Evolutionary conservation across 345 rosid species (phyloP), one percentile per base, ranked within the genome.

Genomic region (Eucalyptus pumila): DNA sequence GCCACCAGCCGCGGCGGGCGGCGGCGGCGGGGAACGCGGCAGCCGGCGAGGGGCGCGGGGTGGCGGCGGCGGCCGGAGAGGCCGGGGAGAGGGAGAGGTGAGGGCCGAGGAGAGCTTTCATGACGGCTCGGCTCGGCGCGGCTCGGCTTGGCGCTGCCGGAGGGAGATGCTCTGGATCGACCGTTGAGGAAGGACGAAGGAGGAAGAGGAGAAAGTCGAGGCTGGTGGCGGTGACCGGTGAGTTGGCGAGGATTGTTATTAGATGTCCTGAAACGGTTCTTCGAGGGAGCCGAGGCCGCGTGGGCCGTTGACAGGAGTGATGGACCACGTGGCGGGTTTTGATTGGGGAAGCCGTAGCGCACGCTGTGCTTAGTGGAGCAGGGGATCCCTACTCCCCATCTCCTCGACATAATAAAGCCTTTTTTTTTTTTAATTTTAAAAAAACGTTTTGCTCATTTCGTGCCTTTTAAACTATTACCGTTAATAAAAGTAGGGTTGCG

Each of bases 101-200:
- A 17, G 92, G 91, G 80, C 89, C 91, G 30, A 94, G 85, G 34
- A 96, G 95, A 52, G 96, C 93, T 92, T 91, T 93, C 99, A 97
- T 97, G 89, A 92, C 89, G 91, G 56, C 44, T 54, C 27, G 58
- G 51, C 16, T 1, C 56, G 4, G 56, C 23, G 0, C 4, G 24
- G 58, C 24, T 3, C 37, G 80, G 42, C 80, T n/a, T 4, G 8
- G 40, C 1, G 27, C 11, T 4, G 83, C 40, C 45, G 83, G 47
- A 40, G 83, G 30, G 47, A 21, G 27, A 21, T 23, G 47, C 83
- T 37, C 3, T 11, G 47, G 83, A 76, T 11, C 47, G 83, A 76
- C 83, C 83, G 83, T 76, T 21, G 83, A 6, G 83, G 47, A 19
- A 52, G 58, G 24, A 52, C 58, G 58, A 15, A 24, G 88, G 88